These are phyloP conservation scores for Larix sibirica DNA, from an alignment of 83 land plant genomes.

Conservation along the genomic window DNA sequence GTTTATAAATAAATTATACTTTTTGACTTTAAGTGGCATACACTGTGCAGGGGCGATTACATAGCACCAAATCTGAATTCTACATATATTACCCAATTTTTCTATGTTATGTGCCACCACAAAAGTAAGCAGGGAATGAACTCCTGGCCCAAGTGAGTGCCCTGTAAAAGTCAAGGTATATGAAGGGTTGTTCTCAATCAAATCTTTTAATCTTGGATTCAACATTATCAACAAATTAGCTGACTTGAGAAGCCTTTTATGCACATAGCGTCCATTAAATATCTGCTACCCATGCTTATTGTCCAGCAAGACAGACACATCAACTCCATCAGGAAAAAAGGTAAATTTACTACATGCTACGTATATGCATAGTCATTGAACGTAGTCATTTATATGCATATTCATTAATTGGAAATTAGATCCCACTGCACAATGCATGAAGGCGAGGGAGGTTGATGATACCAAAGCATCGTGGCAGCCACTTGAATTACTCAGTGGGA, in stretches of 20 bases:
- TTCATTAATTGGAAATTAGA: no score
- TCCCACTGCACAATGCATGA: no score
- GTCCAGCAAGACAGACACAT: constrained; percentile 24
- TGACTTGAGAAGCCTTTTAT: constrained; percentile 73
- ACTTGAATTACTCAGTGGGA: no score
- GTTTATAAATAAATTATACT: no score
- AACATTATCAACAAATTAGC: constrained; percentile 69
- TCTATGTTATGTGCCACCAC: constrained; percentile 66
- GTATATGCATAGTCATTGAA: no score
- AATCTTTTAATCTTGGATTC: constrained; percentile 46
- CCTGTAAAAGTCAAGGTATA: constrained; percentile 6
- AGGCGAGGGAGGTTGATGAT: no score
- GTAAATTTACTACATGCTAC: no score
- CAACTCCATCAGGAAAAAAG: no score
- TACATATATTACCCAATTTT: constrained; percentile 58
- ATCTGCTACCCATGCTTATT: constrained; percentile 77
- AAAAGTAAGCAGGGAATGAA: constrained; percentile 72
- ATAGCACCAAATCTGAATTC: constrained; percentile 56
- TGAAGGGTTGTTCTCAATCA: constrained; percentile 14
- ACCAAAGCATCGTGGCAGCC: no score
- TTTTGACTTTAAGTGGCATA: constrained; percentile 62
- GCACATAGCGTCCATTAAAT: constrained; percentile 93
- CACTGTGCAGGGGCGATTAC: constrained; percentile 94
- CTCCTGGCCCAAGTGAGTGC: constrained; percentile 94
- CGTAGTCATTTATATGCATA: no score